Evolutionary conservation across 495 filamentous ascomycete genomes (phyloP).

Genomic region (Collariella sp.): DNA sequence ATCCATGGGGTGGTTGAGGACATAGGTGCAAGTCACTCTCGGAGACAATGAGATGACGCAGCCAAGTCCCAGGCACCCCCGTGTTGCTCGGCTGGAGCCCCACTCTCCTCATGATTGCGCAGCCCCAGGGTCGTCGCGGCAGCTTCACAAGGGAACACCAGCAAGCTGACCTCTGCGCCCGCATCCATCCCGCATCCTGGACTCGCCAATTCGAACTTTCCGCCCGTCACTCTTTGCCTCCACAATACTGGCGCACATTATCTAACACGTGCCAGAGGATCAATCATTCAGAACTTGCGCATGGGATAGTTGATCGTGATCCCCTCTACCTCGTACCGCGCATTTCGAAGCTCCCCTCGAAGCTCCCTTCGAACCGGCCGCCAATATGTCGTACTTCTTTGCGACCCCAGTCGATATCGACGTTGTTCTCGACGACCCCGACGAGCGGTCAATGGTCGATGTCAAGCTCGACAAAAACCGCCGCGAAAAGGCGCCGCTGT

Average conservation of each 20-base stretch:
- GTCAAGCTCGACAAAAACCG: conserved; percentile 97
- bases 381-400: conserved; percentile 93
- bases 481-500: conserved; percentile 91
- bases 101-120: conserved; percentile 1
- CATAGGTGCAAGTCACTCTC: too few species aligned
- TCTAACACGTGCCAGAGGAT: too few species aligned
- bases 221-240: too few species aligned
- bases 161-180: too few species aligned
- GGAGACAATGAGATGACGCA: conserved; percentile 1
- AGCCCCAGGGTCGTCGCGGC: conserved; percentile 1
- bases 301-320: too few species aligned
- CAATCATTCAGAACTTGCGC: too few species aligned
- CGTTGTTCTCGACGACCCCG: conserved; percentile 88
- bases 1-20: too few species aligned
- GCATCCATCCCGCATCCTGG: neutral
- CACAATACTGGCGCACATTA: too few species aligned
- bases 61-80: neutral
- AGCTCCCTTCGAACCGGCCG: neutral
- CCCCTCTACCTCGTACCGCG: neutral
- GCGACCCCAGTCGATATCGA: conserved; percentile 97
- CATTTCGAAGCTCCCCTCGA: neutral
- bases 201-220: neutral
- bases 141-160: neutral
- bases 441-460: conserved; percentile 90
- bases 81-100: neutral